Evolutionary conservation across 2,329 filamentous ascomycete genomes (phyloP), one percentile per base, ranked within the genome.

Genomic region (Knufia petricola): DNA sequence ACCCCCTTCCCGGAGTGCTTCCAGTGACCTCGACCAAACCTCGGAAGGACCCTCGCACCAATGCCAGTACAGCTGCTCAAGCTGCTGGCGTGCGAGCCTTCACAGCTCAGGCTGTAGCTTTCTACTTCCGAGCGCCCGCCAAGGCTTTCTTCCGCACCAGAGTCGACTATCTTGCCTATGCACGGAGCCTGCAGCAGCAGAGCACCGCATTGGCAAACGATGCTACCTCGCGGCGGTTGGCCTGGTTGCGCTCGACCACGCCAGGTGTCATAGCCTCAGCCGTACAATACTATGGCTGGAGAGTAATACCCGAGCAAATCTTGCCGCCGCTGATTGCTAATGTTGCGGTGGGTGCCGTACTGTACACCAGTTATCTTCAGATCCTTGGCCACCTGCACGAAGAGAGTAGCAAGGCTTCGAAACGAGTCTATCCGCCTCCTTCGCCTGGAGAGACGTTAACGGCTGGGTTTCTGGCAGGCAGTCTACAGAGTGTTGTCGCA

Each of bases 131-230:
- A 49, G 87, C 87, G 0, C 89, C 89, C 1, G 85, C 88, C 46
- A 95, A 95, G 67, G 85, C 88, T 13, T 95, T 95, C 64, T 94
- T 95, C 68, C 79, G 87, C 52, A 89, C 86, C 1, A 74, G 89
- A 50, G 87, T 95, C 55, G 89, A 95, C 70, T 95, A 88, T 63
- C 74, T 74, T 52, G 47, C 46, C 9, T 48, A 48, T 23, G 46
- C 46, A 10, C 15, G 46, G 13, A 48, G 17, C n/a, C 23, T 48
- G 23, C 38, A 41, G 20, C 46, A 48, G 23, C 37, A 48, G 15
- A 48, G 30, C 31, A 24, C 26, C 10, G 36, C 46, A 3, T 10
- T 42, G n/a, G 46, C 37, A 2, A 48, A 42, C 19, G 46, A 42
- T 26, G 3, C 38, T 23, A 31, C 23, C 9, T 43, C 41, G 62